phyloP scores from a whole-genome alignment of 108 stramenopile species.

The Skeletonema costatum region DNA sequence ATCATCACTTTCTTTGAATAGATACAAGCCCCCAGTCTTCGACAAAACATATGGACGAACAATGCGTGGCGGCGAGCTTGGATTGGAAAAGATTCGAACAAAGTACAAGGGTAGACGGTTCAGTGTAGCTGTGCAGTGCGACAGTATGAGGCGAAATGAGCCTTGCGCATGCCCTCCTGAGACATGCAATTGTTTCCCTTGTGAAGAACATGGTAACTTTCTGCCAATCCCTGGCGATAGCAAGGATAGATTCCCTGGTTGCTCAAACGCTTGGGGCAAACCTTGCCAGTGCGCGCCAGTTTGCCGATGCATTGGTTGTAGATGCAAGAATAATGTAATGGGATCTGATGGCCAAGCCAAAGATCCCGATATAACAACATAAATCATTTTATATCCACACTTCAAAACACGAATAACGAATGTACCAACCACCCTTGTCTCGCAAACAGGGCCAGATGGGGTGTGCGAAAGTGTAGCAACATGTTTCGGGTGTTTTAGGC shows the following conservation, averaged over 20 bases:
- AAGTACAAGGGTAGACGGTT: constrained; percentile 14
- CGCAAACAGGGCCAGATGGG: too few species aligned
- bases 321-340: neutral
- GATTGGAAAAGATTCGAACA: constrained; percentile 44
- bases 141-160: constrained; percentile 34
- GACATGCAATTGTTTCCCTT: constrained; percentile 45
- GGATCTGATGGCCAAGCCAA: neutral
- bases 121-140: constrained; percentile 36
- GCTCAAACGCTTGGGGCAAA: constrained; percentile 29
- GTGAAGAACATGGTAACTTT: constrained; percentile 44
- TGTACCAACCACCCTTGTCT: too few species aligned
- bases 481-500: too few species aligned
- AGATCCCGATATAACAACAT: too few species aligned
- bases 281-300: constrained; percentile 36
- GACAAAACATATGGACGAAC: constrained; percentile 51
- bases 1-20: constrained; percentile 48
- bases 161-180: constrained; percentile 51
- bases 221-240: neutral
- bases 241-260: constrained; percentile 27
- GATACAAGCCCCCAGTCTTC: constrained; percentile 51
- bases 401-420: too few species aligned
- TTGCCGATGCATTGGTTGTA: constrained; percentile 38
- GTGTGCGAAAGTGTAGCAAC: too few species aligned
- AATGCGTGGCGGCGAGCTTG: constrained; percentile 41
- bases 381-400: too few species aligned